Evolutionary conservation across 352 stramenopile genomes (phyloP).

Genomic region (Globisporangium viniferum): DNA sequence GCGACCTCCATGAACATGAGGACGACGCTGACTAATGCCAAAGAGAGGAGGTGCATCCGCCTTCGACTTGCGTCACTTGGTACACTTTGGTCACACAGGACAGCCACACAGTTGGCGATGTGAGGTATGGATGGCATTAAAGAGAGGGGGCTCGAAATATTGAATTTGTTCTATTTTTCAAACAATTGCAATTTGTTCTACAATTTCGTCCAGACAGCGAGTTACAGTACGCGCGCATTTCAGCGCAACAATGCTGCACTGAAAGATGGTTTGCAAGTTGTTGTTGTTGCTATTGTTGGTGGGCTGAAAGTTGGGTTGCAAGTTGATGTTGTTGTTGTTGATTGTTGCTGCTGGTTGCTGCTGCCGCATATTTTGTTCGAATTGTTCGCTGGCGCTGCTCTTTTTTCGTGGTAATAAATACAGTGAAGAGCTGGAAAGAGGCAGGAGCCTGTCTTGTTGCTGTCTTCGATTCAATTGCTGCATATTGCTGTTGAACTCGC

Average conservation of each 20-base stretch:
- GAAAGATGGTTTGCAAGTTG: not conserved
- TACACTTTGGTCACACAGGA: not conserved
- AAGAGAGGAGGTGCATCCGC: not conserved
- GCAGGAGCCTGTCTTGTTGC: not conserved
- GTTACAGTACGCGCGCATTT: not conserved
- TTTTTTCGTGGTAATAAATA: not conserved
- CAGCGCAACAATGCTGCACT: not conserved
- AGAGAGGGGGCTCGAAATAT: constrained; percentile 2
- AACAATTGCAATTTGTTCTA: constrained; percentile 6
- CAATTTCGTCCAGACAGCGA: not conserved
- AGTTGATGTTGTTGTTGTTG: no score
- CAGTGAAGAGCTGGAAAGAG: not conserved
- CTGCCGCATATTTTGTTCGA: no score
- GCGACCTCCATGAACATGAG: not conserved
- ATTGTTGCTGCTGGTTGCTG: no score
- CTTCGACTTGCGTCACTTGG: not conserved
- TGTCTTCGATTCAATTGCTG: no score
- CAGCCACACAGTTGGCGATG: not conserved
- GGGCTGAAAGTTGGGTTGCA: no score
- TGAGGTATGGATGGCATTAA: not conserved
- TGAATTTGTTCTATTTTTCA: no score
- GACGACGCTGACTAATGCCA: not conserved
- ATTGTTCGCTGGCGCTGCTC: no score
- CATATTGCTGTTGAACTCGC: not conserved
- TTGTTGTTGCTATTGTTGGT: no score